phyloP scores from a whole-genome alignment of 2,329 filamentous ascomycete species.

The Rachicladosporium sp. region DNA sequence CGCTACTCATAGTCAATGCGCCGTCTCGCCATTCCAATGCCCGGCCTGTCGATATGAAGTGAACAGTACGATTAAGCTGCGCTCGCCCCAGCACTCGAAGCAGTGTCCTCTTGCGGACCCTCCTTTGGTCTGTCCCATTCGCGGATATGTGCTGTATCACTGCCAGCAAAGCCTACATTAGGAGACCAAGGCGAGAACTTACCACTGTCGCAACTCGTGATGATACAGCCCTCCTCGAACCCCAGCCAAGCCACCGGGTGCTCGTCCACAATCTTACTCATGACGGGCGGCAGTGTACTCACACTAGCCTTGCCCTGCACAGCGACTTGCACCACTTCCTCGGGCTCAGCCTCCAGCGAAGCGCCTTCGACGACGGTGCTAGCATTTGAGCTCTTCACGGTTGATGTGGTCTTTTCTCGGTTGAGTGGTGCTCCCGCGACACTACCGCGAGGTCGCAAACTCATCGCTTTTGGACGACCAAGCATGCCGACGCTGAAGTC shows the following conservation, averaged over 20 bases:
- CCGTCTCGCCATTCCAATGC: too few species aligned
- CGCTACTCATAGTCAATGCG: too few species aligned
- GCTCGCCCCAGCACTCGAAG: too few species aligned
- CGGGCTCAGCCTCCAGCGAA: too few species aligned
- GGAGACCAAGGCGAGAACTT: constrained; percentile 25
- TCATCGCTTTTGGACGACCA: constrained; percentile 57
- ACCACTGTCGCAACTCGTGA: constrained; percentile 88
- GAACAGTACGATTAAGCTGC: too few species aligned
- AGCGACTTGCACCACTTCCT: constrained; percentile 22
- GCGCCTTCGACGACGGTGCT: too few species aligned
- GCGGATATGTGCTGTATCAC: constrained; percentile 52
- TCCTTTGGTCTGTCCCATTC: constrained; percentile 59
- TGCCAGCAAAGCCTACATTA: constrained; percentile 5
- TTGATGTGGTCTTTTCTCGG: neutral
- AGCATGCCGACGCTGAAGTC: constrained; percentile 97
- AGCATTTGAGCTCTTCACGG: too few species aligned
- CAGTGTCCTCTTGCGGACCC: constrained; percentile 8
- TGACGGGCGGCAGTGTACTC: constrained; percentile 78
- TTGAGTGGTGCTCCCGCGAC: constrained; percentile 30
- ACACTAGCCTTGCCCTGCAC: constrained; percentile 78
- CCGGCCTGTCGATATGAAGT: too few species aligned
- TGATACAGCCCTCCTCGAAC: constrained; percentile 88
- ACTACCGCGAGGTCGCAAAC: too few species aligned
- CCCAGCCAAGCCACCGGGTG: constrained; percentile 82
- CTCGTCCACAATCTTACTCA: constrained; percentile 72